Evolutionary conservation across 441 rosid species (phyloP).

Genomic region (Adansonia grandidieri): DNA sequence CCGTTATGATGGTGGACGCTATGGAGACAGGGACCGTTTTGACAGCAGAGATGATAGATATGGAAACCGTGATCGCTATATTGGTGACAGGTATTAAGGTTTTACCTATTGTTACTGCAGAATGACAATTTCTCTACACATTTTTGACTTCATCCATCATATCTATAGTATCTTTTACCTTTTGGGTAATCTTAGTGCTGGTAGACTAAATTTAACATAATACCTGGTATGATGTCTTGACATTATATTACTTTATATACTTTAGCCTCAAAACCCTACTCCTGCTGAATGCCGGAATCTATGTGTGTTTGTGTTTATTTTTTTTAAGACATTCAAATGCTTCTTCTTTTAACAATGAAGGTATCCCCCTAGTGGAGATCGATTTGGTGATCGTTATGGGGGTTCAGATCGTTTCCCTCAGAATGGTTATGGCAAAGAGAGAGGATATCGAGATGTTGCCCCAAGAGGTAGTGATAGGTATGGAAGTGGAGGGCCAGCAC

Average conservation of each 20-base stretch:
- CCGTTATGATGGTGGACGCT: conserved; percentile 84
- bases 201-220: background rate
- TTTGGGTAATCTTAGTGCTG: background rate
- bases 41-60: conserved; percentile 70
- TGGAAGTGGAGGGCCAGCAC: conserved; percentile 71
- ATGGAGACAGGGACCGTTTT: conserved; percentile 79
- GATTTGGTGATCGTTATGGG: conserved; percentile 73
- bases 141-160: background rate
- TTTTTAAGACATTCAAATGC: background rate
- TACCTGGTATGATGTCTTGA: background rate
- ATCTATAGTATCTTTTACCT: background rate
- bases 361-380: conserved; percentile 73
- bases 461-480: conserved; percentile 69
- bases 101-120: background rate
- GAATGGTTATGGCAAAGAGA: conserved; percentile 70
- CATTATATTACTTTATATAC: background rate
- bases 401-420: conserved; percentile 79
- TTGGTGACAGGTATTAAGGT: conserved; percentile 66
- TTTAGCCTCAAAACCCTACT: background rate
- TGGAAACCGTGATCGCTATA: conserved; percentile 70
- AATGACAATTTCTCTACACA: background rate
- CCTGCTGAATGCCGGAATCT: background rate
- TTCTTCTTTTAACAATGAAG: conserved; percentile 43
- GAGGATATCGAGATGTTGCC: conserved; percentile 70
- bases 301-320: background rate